phyloP scores from a whole-genome alignment of 805 yeast genomes.

The Kazachstania viticola region DNA sequence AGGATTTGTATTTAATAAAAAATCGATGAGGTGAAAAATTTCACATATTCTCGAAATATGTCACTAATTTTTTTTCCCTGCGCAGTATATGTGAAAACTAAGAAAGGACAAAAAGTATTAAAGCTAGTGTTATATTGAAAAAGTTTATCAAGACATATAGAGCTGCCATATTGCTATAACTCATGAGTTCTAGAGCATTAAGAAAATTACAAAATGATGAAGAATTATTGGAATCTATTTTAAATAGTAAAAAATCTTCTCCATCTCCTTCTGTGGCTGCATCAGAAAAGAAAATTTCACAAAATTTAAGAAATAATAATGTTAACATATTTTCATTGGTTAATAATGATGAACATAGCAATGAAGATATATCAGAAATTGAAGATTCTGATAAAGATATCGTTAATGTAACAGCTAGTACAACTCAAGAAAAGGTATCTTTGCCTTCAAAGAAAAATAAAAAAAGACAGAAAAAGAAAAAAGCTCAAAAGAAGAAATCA shows the following conservation, averaged over 20 bases:
- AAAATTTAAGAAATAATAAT: conserved; percentile 1
- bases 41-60: too few species aligned
- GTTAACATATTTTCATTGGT: conserved; percentile 22
- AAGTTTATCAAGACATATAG: too few species aligned
- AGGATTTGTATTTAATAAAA: too few species aligned
- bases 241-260: conserved; percentile 7
- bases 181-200: conserved; percentile 29
- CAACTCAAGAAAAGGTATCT: not conserved
- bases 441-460: conserved; percentile 11
- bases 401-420: conserved; percentile 1
- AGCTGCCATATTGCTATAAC: too few species aligned
- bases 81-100: too few species aligned
- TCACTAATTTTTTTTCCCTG: too few species aligned
- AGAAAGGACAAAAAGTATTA: too few species aligned
- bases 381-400: conserved; percentile 2
- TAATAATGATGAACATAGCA: conserved; percentile 12
- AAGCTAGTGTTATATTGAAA: too few species aligned
- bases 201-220: conserved; percentile 26
- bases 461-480: conserved; percentile 18
- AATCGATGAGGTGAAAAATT: too few species aligned
- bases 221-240: conserved; percentile 15
- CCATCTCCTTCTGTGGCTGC: too few species aligned
- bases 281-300: not conserved
- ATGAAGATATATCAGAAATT: conserved; percentile 3
- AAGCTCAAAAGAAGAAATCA: conserved; percentile 14